Evolutionary conservation across 345 rosid genomes (phyloP).

Genomic region (Iberis pinnata): DNA sequence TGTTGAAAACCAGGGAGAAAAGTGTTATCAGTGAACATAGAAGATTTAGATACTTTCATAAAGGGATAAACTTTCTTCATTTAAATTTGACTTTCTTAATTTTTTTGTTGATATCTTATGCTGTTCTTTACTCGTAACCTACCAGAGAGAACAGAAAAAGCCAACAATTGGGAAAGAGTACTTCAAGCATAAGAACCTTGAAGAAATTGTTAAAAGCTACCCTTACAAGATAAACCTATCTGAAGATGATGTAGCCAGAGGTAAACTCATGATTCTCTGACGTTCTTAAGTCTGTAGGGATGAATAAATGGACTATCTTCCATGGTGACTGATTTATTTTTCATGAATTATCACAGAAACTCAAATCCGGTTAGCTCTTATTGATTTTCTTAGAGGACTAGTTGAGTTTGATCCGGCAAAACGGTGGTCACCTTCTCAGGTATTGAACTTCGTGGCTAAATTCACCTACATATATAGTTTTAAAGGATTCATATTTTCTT

Average conservation of each 20-base stretch:
- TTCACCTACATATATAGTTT: not conserved
- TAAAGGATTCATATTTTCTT: constrained; percentile 12
- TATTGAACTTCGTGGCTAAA: constrained; percentile 24
- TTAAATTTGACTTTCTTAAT: constrained; percentile 4
- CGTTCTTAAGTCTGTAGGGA: constrained; percentile 9
- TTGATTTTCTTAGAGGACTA: constrained; percentile 97
- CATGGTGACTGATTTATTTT: constrained; percentile 22
- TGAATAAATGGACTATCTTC: constrained; percentile 3
- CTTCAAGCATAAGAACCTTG: constrained; percentile 84
- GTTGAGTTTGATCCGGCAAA: constrained; percentile 98
- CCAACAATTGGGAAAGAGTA: constrained; percentile 91
- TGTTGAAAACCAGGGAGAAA: constrained; percentile 7
- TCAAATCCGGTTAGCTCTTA: constrained; percentile 77
- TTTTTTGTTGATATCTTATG: not conserved
- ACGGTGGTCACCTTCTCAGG: constrained; percentile 99
- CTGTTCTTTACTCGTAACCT: constrained; percentile 19
- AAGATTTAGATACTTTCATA: constrained; percentile 1
- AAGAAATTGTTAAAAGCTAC: constrained; percentile 76
- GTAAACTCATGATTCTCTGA: constrained; percentile 37
- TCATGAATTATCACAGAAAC: constrained; percentile 46
- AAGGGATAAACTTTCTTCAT: not conserved
- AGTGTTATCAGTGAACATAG: not conserved
- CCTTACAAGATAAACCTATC: constrained; percentile 80
- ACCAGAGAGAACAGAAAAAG: constrained; percentile 81
- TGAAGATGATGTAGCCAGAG: constrained; percentile 69